phyloP scores from a whole-genome alignment of 257 asterid genomes.

The Fraxinus pennsylvanica region DNA sequence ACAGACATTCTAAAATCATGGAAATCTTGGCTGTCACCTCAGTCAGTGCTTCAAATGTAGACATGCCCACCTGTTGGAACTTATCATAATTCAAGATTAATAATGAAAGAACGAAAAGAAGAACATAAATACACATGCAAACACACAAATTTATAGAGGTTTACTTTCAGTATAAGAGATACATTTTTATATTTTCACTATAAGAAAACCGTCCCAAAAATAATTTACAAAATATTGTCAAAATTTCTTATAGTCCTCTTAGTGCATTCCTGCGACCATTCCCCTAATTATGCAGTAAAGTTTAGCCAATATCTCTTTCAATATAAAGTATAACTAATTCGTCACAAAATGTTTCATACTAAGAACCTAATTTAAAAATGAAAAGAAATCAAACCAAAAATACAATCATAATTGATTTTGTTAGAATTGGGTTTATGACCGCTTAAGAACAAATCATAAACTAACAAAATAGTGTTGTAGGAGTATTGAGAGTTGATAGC shows the following conservation, averaged over 20 bases:
- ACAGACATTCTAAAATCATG: background rate
- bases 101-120: background rate
- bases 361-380: background rate
- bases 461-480: no score
- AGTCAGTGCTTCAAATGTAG: background rate
- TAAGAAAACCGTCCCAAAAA: no score
- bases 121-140: no score
- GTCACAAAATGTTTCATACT: background rate
- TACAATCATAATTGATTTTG: background rate
- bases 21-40: background rate
- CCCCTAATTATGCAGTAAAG: background rate
- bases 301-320: no score
- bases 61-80: conserved; percentile 17
- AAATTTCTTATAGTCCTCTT: no score
- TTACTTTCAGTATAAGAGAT: no score
- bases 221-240: no score
- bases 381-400: background rate
- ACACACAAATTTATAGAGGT: no score
- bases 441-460: no score
- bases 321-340: no score
- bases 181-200: no score
- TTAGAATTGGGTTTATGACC: background rate
- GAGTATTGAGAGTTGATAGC: no score
- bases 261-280: background rate
- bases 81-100: background rate